phyloP scores from a whole-genome alignment of 2,329 filamentous ascomycete species.

The Xenoacremonium recifei region DNA sequence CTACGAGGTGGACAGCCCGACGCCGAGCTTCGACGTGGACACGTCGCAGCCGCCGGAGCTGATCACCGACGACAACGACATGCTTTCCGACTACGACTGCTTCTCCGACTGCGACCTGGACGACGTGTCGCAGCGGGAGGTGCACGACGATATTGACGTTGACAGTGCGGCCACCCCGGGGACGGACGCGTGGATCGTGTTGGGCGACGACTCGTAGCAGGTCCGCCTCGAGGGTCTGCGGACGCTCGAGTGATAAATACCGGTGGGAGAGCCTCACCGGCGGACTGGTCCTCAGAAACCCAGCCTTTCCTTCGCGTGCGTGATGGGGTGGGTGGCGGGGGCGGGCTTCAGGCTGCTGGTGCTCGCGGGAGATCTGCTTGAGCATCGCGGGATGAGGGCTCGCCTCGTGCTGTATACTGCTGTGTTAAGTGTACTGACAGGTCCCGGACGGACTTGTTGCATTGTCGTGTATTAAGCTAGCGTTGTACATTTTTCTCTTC shows the following conservation, averaged over 20 bases:
- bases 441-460: conserved; percentile 16
- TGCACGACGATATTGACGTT: too few species aligned
- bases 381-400: conserved; percentile 18
- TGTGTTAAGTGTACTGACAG: conserved; percentile 7
- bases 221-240: conserved; percentile 35
- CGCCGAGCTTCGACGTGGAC: conserved; percentile 33
- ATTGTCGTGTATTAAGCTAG: conserved; percentile 16
- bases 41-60: conserved; percentile 36
- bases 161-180: conserved; percentile 24
- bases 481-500: conserved; percentile 12
- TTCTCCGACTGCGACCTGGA: conserved; percentile 36
- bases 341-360: conserved; percentile 11
- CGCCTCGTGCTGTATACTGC: conserved; percentile 1
- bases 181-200: conserved; percentile 40
- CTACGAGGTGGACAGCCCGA: conserved; percentile 36
- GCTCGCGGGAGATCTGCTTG: conserved; percentile 25
- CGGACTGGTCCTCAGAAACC: conserved; percentile 39
- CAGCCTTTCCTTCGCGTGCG: conserved; percentile 16
- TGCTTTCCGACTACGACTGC: conserved; percentile 36
- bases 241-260: conserved; percentile 23
- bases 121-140: conserved; percentile 29
- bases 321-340: conserved; percentile 11
- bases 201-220: conserved; percentile 47
- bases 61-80: conserved; percentile 31
- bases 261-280: conserved; percentile 30